Percentiles rank a stretch among this genome's conserved stretches.
These are phyloP conservation scores for Chrysosporium keratinophilum DNA, from an alignment of 2,329 filamentous ascomycete genomes.

Conservation along the genomic window DNA sequence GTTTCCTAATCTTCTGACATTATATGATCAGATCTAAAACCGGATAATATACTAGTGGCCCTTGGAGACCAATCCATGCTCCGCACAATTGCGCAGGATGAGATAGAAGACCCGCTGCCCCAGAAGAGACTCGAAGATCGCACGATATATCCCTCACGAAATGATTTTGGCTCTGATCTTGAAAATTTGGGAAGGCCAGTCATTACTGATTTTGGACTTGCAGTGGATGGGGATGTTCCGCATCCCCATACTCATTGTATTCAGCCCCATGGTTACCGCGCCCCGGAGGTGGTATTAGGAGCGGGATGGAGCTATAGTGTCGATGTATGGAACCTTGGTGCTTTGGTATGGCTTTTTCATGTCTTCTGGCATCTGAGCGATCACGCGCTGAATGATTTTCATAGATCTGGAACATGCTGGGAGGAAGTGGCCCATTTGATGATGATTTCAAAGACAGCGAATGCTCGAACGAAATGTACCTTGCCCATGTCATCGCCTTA, in stretches of 20 bases:
- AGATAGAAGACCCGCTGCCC: constrained; percentile 23
- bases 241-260: constrained; percentile 33
- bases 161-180: constrained; percentile 19
- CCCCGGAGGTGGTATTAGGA: constrained; percentile 34
- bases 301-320: constrained; percentile 30
- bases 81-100: constrained; percentile 18
- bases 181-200: constrained; percentile 20
- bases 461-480: constrained; percentile 17
- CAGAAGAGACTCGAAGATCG: constrained; percentile 23
- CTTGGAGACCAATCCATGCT: constrained; percentile 21
- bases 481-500: constrained; percentile 28
- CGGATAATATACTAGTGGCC: constrained; percentile 33
- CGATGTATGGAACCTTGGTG: constrained; percentile 36
- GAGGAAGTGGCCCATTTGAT: constrained; percentile 18
- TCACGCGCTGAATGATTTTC: neutral
- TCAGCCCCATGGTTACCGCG: constrained; percentile 36
- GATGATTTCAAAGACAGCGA: constrained; percentile 1
- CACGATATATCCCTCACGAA: constrained; percentile 26
- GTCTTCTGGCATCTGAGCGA: neutral
- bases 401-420: constrained; percentile 21
- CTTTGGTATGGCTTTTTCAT: constrained; percentile 22
- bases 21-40: constrained; percentile 29
- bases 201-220: constrained; percentile 26
- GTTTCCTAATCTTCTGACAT: constrained; percentile 5
- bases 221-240: constrained; percentile 20